phyloP scores from a whole-genome alignment of 306 rosid species.

The Vachellia pachyceras region DNA sequence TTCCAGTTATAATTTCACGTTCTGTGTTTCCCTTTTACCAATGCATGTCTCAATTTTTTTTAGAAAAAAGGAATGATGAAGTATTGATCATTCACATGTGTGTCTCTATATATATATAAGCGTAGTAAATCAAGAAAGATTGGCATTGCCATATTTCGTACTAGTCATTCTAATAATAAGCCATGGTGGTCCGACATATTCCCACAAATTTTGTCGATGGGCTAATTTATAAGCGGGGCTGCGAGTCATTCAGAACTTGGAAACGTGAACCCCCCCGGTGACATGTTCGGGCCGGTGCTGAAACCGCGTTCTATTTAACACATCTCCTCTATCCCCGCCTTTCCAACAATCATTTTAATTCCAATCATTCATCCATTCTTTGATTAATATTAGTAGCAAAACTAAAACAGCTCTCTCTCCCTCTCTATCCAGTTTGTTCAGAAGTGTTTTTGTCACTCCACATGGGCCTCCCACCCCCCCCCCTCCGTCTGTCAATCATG shows the following conservation, averaged over 20 bases:
- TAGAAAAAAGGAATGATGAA: too few species aligned
- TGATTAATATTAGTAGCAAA: neutral
- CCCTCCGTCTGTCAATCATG: too few species aligned
- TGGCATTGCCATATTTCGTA: too few species aligned
- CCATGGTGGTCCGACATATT: neutral
- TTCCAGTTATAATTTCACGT: too few species aligned
- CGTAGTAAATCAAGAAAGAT: too few species aligned
- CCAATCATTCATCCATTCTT: neutral
- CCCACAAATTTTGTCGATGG: conserved; percentile 14
- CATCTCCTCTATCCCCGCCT: neutral
- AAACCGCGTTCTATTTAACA: conserved; percentile 50
- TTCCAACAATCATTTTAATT: neutral
- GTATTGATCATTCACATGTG: too few species aligned
- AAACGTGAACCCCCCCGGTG: conserved; percentile 39
- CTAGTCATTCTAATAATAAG: neutral
- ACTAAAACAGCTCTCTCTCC: neutral
- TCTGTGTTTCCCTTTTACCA: too few species aligned
- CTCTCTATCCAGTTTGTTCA: neutral
- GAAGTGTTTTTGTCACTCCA: conserved; percentile 7
- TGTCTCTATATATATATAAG: too few species aligned
- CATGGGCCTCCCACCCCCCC: neutral
- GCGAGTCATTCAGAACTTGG: conserved; percentile 20
- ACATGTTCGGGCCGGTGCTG: conserved; percentile 55
- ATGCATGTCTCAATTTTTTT: too few species aligned
- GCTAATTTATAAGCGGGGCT: conserved; percentile 22